These are phyloP conservation scores for Castanea mollissima DNA, from an alignment of 306 rosid species.

Conservation along the genomic window DNA sequence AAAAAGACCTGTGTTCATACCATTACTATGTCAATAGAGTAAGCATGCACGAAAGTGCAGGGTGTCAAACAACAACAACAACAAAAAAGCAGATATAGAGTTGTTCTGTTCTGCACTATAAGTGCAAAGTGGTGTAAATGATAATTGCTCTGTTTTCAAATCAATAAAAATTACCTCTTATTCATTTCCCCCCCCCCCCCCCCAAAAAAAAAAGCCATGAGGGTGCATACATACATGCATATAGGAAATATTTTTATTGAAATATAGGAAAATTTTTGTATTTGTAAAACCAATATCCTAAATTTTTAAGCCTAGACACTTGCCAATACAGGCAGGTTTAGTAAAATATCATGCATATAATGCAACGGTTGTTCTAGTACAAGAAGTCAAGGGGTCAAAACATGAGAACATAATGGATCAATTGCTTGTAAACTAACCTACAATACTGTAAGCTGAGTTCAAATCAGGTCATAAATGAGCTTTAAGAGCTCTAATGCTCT, in stretches of 20 bases:
- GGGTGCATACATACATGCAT: background rate
- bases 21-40: background rate
- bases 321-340: background rate
- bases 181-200: too few relatives aligned
- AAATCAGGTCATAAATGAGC: too few relatives aligned
- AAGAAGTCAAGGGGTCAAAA: background rate
- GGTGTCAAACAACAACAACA: background rate
- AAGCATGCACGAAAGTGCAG: background rate
- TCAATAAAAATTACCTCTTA: too few relatives aligned
- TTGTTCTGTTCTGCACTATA: too few relatives aligned
- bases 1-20: background rate
- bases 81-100: background rate
- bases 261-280: too few relatives aligned
- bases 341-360: background rate
- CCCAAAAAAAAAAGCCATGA: too few relatives aligned
- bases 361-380: background rate
- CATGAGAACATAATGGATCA: background rate
- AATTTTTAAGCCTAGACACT: background rate
- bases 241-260: background rate
- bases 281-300: background rate
- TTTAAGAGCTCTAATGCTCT: too few relatives aligned
- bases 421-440: too few relatives aligned
- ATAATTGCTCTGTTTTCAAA: too few relatives aligned
- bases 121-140: too few relatives aligned
- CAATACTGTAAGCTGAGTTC: too few relatives aligned